These are phyloP conservation scores for Venturia nashicola DNA, from an alignment of 2,329 filamentous ascomycete genomes.

Conservation along the genomic window DNA sequence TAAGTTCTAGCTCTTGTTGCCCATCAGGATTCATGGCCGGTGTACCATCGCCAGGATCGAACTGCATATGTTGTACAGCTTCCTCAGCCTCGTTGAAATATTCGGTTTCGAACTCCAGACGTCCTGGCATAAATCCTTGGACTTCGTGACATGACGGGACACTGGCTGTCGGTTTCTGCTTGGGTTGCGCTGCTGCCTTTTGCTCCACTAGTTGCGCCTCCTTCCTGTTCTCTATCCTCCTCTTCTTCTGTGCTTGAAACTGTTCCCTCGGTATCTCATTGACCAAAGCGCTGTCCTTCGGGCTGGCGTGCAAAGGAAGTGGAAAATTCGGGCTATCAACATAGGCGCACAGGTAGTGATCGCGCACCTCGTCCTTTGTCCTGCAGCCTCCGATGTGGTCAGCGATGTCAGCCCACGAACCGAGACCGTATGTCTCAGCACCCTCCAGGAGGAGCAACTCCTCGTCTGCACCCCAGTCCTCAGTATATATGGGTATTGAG, in stretches of 20 bases:
- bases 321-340: slow-evolving; percentile 76
- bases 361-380: slow-evolving; percentile 86
- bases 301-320: slow-evolving; percentile 73
- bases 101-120: slow-evolving; percentile 93
- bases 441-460: slow-evolving; percentile 89
- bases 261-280: slow-evolving; percentile 77
- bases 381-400: slow-evolving; percentile 96
- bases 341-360: slow-evolving; percentile 86
- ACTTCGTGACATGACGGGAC: slow-evolving; percentile 96
- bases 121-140: slow-evolving; percentile 96
- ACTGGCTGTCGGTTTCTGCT: slow-evolving; percentile 91
- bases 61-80: slow-evolving; percentile 95
- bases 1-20: slow-evolving; percentile 77
- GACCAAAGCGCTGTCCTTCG: slow-evolving; percentile 64
- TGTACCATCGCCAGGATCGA: slow-evolving; percentile 88
- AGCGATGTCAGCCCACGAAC: slow-evolving; percentile 95
- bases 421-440: slow-evolving; percentile 88
- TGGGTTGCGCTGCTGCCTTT: slow-evolving; percentile 74
- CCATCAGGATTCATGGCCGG: slow-evolving; percentile 67
- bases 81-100: slow-evolving; percentile 97
- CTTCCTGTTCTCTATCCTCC: slow-evolving; percentile 82
- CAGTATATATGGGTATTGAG: slow-evolving; percentile 89
- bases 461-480: slow-evolving; percentile 94
- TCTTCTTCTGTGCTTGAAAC: slow-evolving; percentile 87
- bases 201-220: slow-evolving; percentile 76